Evolutionary conservation across 208 protist species (phyloP).

Genomic region (Acanthamoeba royreba): DNA sequence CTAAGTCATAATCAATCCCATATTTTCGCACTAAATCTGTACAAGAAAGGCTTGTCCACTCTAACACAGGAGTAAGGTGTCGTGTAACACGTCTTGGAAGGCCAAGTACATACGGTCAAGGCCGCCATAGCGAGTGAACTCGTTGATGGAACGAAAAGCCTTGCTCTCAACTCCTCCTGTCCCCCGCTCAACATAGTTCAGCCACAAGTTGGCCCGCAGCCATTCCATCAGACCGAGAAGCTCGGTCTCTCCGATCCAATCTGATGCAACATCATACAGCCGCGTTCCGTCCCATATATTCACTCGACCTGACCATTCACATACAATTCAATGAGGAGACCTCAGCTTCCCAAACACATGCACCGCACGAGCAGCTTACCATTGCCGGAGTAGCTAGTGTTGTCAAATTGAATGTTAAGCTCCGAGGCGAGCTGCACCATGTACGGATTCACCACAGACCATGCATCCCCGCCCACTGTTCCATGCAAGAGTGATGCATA

Average conservation of each 20-base stretch:
- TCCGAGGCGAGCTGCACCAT: conserved; percentile 10
- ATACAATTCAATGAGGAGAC: no score
- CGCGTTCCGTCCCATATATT: background rate
- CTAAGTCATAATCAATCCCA: background rate
- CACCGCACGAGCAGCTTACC: background rate
- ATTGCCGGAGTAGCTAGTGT: background rate
- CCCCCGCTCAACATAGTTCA: background rate
- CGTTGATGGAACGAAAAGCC: background rate
- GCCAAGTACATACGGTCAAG: background rate
- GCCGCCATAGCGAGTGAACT: background rate
- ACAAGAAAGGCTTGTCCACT: background rate
- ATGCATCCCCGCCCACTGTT: background rate
- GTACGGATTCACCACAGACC: conserved; percentile 34
- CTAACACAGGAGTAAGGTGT: background rate
- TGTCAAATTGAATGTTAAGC: conserved; percentile 23
- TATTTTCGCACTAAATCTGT: background rate
- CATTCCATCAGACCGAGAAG: background rate
- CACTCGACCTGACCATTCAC: background rate
- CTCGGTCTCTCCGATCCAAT: background rate
- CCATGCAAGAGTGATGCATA: background rate
- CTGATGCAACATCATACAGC: background rate
- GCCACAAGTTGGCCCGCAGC: background rate
- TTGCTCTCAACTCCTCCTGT: background rate
- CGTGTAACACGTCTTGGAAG: background rate
- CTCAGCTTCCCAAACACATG: no score